phyloP scores from a whole-genome alignment of 768 basidiomycete species.

The Sistotremastrum niveocremeum region DNA sequence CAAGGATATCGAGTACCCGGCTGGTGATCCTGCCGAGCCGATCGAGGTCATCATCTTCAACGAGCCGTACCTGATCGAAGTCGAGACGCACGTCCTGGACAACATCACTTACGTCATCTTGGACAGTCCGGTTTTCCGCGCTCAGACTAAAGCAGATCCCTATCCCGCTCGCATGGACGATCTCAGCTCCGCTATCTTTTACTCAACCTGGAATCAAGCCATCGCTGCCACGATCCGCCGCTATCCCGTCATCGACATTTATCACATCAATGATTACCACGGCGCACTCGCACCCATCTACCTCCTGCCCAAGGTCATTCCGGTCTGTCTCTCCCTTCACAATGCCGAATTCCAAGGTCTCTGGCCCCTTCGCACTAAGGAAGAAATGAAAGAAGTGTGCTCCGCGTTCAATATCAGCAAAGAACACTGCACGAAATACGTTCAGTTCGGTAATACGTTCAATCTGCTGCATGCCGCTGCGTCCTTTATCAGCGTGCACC shows the following conservation, averaged over 20 bases:
- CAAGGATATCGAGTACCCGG: constrained; percentile 86
- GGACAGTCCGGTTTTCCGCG: constrained; percentile 92
- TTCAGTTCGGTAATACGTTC: constrained; percentile 97
- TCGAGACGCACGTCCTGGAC: constrained; percentile 84
- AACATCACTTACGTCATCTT: constrained; percentile 93
- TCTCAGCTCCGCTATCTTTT: constrained; percentile 91
- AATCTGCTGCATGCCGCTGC: constrained; percentile 90
- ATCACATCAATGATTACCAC: constrained; percentile 93
- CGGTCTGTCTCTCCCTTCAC: constrained; percentile 83
- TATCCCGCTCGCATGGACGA: constrained; percentile 98
- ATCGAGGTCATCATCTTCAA: constrained; percentile 96
- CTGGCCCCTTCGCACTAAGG: constrained; percentile 92
- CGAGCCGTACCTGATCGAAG: constrained; percentile 90
- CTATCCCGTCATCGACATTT: constrained; percentile 78
- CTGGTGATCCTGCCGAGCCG: constrained; percentile 82
- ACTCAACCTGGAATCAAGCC: constrained; percentile 96
- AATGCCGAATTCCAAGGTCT: constrained; percentile 97
- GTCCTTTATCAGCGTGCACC: constrained; percentile 83
- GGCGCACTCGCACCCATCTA: constrained; percentile 87
- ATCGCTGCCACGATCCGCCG: constrained; percentile 86
- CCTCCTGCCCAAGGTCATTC: constrained; percentile 81
- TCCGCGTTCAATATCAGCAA: constrained; percentile 97
- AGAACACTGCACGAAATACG: constrained; percentile 91
- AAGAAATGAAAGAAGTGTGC: constrained; percentile 97
- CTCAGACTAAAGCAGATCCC: constrained; percentile 90